Percentiles rank a stretch among this genome's conserved stretches.
These are phyloP conservation scores for Lepidium didymum DNA, from an alignment of 345 rosid species.

Conservation along the genomic window DNA sequence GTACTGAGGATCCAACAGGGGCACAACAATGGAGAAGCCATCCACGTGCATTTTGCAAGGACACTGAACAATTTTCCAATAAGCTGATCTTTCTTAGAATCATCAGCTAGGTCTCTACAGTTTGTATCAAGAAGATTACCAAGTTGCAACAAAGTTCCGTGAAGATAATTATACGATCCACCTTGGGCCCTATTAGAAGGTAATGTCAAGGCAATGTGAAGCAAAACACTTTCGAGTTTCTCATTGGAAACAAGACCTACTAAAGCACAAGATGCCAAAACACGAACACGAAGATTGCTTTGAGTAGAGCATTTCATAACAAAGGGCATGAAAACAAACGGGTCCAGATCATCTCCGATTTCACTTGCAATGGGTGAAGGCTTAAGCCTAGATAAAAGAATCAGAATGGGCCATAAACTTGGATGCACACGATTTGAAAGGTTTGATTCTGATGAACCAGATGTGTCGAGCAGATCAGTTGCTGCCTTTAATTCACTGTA, in stretches of 20 bases:
- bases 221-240: slow-evolving; percentile 56
- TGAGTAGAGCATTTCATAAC: slow-evolving; percentile 88
- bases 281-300: slow-evolving; percentile 75
- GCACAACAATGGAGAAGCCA: slow-evolving; percentile 63
- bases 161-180: slow-evolving; percentile 59
- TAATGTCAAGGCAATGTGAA: slow-evolving; percentile 62
- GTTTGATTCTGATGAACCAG: slow-evolving; percentile 51
- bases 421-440: slow-evolving; percentile 76
- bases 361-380: slow-evolving; percentile 87
- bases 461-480: slow-evolving; percentile 51
- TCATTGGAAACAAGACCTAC: slow-evolving; percentile 88
- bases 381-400: slow-evolving; percentile 91
- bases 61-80: slow-evolving; percentile 51
- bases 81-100: slow-evolving; percentile 70
- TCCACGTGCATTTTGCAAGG: slow-evolving; percentile 57
- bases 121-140: slow-evolving; percentile 71
- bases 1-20: slow-evolving; percentile 78
- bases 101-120: slow-evolving; percentile 72
- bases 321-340: slow-evolving; percentile 87
- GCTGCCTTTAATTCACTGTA: slow-evolving; percentile 69
- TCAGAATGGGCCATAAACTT: slow-evolving; percentile 88
- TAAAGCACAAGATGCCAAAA: slow-evolving; percentile 90
- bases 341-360: slow-evolving; percentile 86
- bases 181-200: slow-evolving; percentile 33
- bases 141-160: slow-evolving; percentile 80